Evolutionary conservation across 2,329 filamentous ascomycete genomes (phyloP).

Genomic region (Penicillium concentricum): DNA sequence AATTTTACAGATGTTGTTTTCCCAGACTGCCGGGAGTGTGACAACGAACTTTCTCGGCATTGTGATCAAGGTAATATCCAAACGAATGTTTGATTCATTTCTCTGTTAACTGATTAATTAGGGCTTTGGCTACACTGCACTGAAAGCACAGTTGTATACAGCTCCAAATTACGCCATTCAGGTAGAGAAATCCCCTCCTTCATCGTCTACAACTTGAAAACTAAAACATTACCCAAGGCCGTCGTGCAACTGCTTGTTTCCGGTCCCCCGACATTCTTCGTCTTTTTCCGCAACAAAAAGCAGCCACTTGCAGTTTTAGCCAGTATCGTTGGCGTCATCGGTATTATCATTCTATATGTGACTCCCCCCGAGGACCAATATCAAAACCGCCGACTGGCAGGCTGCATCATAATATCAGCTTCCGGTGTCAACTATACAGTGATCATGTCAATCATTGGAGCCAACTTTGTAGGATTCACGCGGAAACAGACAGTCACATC

Average conservation of each 20-base stretch:
- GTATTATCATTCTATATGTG: neutral
- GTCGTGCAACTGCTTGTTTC: neutral
- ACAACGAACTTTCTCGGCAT: too few relatives aligned
- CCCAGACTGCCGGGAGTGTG: too few relatives aligned
- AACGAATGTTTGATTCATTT: too few relatives aligned
- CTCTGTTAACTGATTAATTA: too few relatives aligned
- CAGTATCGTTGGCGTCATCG: neutral
- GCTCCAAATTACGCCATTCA: neutral
- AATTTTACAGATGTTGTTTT: too few relatives aligned
- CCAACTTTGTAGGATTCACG: neutral
- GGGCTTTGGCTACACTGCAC: neutral
- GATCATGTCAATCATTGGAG: neutral
- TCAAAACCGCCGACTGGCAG: neutral
- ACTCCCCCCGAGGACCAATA: neutral
- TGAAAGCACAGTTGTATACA: neutral
- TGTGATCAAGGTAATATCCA: too few relatives aligned
- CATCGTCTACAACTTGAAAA: neutral
- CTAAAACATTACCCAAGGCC: neutral
- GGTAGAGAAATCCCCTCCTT: neutral
- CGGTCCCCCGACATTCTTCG: neutral
- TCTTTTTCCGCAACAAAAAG: neutral
- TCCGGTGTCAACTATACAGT: neutral
- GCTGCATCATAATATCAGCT: neutral
- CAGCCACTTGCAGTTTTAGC: neutral
- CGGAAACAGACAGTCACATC: neutral